Evolutionary conservation across 179 eudicot genomes (phyloP), one percentile per base, ranked within the genome.

Genomic region (Vitellaria paradoxa): DNA sequence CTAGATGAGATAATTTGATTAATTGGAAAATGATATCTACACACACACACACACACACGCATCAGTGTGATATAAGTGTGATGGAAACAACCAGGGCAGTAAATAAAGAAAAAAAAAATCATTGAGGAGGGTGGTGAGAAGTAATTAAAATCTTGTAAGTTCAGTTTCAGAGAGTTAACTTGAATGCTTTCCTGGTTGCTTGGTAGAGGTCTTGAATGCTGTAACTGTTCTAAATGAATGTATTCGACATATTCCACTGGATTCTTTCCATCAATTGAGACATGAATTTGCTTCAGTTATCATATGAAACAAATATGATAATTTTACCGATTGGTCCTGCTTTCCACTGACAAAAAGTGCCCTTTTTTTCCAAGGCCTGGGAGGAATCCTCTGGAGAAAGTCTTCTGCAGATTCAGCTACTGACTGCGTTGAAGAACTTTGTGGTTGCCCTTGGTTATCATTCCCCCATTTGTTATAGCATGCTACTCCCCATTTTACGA

Each of bases 331-430:
- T 15, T 65, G 18, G n/a, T 57, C 60, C 55, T 72, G 9, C 80
- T 75, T 45, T 68, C 17, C 21, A 52, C 75, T 79, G 57, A 74
- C 55, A 69, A n/a, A 13, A 64, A 66, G 47, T 53, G 37, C 77
- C 47, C 76, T 50, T 80, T 78, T 78, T 42, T n/a, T 79, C 50
- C 50, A 65, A 95, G 99, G 92, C 91, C 62, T 95, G 99, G 99
- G 99, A 95, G 80, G 98, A 93, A 77, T 95, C 99, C 68, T 83
- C 91, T 70, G 97, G 91, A 78, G 98, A 95, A 82, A 91, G 98
- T 85, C 97, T 93, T 82, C 88, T 95, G 82, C 99, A 95, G 83
- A 95, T 95, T 87, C 99, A 95, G 87, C 96, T 95, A 78, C 93
- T 95, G 62, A 85, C 89, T 82, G 97, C 98, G 46, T 83, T 93